A percentile compares a stretch with the other conserved stretches of the same genome.
Conservation (phyloP, 2,329 filamentous ascomycete genomes). For the Stachybotrys chartarum region DNA sequence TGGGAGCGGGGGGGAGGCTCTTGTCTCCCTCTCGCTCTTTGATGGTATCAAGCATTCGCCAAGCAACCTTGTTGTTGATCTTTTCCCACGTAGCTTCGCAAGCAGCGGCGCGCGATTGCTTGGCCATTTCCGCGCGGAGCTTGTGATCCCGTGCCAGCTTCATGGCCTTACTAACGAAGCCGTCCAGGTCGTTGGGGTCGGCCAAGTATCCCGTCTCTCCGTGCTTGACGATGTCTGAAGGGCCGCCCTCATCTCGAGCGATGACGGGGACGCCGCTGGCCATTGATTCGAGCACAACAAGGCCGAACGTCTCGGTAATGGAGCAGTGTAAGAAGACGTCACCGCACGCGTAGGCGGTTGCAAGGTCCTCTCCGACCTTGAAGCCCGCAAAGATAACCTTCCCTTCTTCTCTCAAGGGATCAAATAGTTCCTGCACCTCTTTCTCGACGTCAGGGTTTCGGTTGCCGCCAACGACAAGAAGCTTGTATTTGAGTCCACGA, state of each 20-base stretch:
- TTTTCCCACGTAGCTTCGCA: constrained; percentile 63
- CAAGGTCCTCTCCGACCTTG: constrained; percentile 51
- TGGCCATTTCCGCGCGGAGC: constrained; percentile 37
- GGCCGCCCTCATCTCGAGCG: constrained; percentile 62
- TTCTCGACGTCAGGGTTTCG: constrained; percentile 55
- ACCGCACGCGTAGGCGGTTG: constrained; percentile 59
- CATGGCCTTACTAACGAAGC: constrained; percentile 48
- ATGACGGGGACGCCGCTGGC: constrained; percentile 63
- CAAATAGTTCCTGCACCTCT: constrained; percentile 54
- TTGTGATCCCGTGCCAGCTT: constrained; percentile 37
- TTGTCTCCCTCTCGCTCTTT: constrained; percentile 33
- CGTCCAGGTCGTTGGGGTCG: constrained; percentile 49
- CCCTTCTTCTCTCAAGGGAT: constrained; percentile 34
- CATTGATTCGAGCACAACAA: constrained; percentile 66
- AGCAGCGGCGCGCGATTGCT: constrained; percentile 45
- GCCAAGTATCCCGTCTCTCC: constrained; percentile 54
- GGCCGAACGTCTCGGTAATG: constrained; percentile 63
- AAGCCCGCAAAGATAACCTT: constrained; percentile 62
- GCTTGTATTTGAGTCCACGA: constrained; percentile 51
- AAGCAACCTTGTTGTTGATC: constrained; percentile 63
- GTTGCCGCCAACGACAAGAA: constrained; percentile 63
- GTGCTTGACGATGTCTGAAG: constrained; percentile 58
- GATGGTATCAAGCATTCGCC: constrained; percentile 51
- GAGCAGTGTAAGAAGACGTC: constrained; percentile 68
- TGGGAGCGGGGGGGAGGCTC: background rate